phyloP scores from a whole-genome alignment of 2,329 filamentous ascomycete genomes.

The Epichloe aotearoae region DNA sequence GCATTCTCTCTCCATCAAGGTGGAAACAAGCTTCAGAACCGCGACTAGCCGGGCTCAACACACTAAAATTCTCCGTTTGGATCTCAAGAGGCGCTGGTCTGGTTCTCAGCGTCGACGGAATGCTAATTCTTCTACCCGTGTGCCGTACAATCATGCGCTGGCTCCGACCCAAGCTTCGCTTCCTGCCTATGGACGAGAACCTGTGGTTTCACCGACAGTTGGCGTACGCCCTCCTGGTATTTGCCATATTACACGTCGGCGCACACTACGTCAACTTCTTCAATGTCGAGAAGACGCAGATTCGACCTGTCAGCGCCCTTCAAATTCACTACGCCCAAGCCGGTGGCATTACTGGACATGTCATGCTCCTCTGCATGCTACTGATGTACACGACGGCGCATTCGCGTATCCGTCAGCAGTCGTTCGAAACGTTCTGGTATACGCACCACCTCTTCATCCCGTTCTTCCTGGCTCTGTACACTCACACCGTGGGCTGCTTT shows the following conservation, averaged over 20 bases:
- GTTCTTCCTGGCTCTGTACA: conserved; percentile 87
- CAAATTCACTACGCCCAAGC: conserved; percentile 85
- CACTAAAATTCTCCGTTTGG: conserved; percentile 81
- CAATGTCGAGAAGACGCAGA: conserved; percentile 78
- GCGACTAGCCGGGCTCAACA: conserved; percentile 65
- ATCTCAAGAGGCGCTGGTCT: conserved; percentile 87
- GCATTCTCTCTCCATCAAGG: conserved; percentile 34
- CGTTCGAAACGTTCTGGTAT: conserved; percentile 98
- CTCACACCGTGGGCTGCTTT: conserved; percentile 91
- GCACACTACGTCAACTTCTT: conserved; percentile 98
- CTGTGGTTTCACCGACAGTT: conserved; percentile 94
- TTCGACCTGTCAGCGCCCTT: conserved; percentile 67
- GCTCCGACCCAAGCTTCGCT: conserved; percentile 74
- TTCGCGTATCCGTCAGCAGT: conserved; percentile 85
- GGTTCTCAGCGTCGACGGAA: conserved; percentile 69
- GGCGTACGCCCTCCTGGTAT: conserved; percentile 78
- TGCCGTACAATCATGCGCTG: conserved; percentile 81
- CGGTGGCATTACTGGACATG: conserved; percentile 86
- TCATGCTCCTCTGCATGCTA: conserved; percentile 98
- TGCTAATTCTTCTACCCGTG: conserved; percentile 85
- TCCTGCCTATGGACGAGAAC: conserved; percentile 88
- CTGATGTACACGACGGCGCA: conserved; percentile 96
- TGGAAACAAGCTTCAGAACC: conserved; percentile 59
- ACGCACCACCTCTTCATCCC: conserved; percentile 97
- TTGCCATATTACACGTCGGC: conserved; percentile 61